Evolutionary conservation across 805 yeast genomes (phyloP), one percentile per base, ranked within the genome.

Genomic region (Candida germanica): DNA sequence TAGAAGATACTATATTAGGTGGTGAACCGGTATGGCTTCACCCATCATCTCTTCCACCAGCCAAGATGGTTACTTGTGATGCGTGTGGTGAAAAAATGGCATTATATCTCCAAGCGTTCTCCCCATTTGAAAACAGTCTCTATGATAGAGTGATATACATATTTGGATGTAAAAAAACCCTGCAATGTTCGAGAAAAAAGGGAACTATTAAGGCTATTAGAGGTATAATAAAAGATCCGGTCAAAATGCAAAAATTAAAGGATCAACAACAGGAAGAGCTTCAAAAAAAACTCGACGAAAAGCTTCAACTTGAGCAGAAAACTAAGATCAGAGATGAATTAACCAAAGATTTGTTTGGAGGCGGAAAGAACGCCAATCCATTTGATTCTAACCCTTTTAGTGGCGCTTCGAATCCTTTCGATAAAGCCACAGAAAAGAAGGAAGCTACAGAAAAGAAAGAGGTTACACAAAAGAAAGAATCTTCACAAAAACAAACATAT

Each of bases 131-230:
- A 22, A 73, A 73, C 23, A 69, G 80, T 8, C 66, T 78, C 27
- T 87, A 89, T 53, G 96, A 87, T 50, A 75, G 98, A 41, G 79
- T 79, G 3, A 59, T 93, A 12, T 93, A 91, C 51, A 71, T 93
- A 0, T 85, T 91, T 54, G 78, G 80, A 2, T 93, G 98, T 59
- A 73, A 75, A 29, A 64, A 76, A 15, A 47, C 59, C 0, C 49
- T 40, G 4, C 46, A 39, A 33, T 93, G 98, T 56, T 72, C 83
- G 29, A 70, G 86, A 43, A 74, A 76, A 47, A 67, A 73, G 3
- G 95, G 95, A 4, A 67, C 84, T 1, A 66, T 88, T 2, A 76
- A 83, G 46, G 88, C 87, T 19, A 66, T 93, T 34, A 70, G 97
- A 54, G 95, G 91, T 2, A 67, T 89, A 1, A 61, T 70, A 40